Evolutionary conservation across 1,139 yeast species (phyloP), one percentile per base, ranked within the genome.

Genomic region (Insectozyma bohioensis): DNA sequence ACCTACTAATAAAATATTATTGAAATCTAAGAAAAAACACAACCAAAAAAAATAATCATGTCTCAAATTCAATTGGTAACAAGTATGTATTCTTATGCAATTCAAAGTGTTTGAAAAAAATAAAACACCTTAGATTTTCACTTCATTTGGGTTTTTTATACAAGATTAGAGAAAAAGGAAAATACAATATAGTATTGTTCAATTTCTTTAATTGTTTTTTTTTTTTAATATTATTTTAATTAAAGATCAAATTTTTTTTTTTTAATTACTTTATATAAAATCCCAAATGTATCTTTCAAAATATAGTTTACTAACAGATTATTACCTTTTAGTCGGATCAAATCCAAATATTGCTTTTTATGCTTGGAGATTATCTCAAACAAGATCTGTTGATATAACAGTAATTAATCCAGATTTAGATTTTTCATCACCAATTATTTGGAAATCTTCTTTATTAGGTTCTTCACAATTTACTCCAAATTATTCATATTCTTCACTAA

Each of bases 341-440:
- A 73, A 70, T 47, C 74, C 78, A 12, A 71, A 72, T 46, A 50
- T 72, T 17, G 63, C 68, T 16, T 73, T 72, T 47, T 73, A 74
- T 48, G 71, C 65, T 25, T 74, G 78, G 78, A 54, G 75, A 33
- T 49, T 72, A 34, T 62, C 55, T 31, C 59, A 61, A 38, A 60
- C 75, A 1, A 57, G 58, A 17, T 49, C 63, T 3, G 48, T 53
- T 35, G 61, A 61, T 20, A 50, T 72, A 11, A 53, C 74, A 2
- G 44, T 67, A 11, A 61, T 73, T 12, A 58, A 54, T 36, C 40
- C 51, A 3, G 29, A 32, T n/a, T 30, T 55, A 9, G 40, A 34
- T 14, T 27, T 43, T 11, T 31, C 28, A 10, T 35, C 37, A 13
- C 49, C 52, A 12, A 40, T 54, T 9, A 39, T 35, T 6, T 50